Evolutionary conservation across 345 rosid genomes (phyloP).

Genomic region (Salix viminalis): DNA sequence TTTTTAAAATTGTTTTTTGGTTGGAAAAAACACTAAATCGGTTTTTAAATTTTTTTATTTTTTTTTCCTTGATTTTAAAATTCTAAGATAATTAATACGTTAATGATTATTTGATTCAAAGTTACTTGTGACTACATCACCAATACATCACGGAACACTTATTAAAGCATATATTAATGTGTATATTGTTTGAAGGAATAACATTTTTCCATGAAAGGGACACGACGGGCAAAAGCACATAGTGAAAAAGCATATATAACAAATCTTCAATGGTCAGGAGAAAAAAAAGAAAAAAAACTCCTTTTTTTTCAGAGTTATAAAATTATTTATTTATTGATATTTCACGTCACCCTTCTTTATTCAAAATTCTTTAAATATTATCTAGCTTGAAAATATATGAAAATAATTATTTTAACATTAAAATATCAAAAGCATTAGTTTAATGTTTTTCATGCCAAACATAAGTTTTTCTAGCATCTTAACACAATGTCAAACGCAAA

Average conservation of each 20-base stretch:
- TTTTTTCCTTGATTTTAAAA: background rate
- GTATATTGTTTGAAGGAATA: background rate
- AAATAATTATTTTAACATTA: too few relatives aligned
- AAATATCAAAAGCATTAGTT: too few relatives aligned
- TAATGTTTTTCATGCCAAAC: too few relatives aligned
- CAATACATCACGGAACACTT: background rate
- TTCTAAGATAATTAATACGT: background rate
- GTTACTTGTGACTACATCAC: background rate
- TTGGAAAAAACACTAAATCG: background rate
- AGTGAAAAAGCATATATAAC: background rate
- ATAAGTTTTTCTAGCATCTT: too few relatives aligned
- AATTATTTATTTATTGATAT: too few relatives aligned
- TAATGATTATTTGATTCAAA: background rate
- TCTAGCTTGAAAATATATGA: too few relatives aligned
- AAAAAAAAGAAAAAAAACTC: too few relatives aligned
- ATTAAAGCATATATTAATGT: background rate
- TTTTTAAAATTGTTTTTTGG: too few relatives aligned
- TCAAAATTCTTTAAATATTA: too few relatives aligned
- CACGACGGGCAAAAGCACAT: background rate
- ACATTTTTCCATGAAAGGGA: background rate
- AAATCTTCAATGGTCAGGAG: background rate
- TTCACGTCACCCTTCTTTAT: too few relatives aligned
- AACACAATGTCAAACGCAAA: too few relatives aligned
- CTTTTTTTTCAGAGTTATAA: too few relatives aligned
- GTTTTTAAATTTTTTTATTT: background rate